Evolutionary conservation across 106 monocot genomes (phyloP).

Genomic region (Alisma plantagoaquatica): DNA sequence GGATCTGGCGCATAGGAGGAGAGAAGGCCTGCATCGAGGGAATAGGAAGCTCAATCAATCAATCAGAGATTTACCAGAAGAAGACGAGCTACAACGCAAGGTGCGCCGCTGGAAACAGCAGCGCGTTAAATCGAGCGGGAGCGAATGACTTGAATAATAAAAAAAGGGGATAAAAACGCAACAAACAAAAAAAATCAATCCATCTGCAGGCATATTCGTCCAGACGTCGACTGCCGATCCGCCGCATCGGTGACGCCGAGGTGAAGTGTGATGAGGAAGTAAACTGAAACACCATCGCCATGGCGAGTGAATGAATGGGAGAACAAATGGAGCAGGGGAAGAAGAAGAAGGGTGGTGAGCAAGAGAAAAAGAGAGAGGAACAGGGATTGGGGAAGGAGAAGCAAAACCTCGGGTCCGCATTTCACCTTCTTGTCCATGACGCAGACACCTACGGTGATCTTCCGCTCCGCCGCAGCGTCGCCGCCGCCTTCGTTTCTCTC

Average conservation of each 20-base stretch:
- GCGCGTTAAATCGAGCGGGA: too few species aligned
- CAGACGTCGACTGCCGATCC: too few species aligned
- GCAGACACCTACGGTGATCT: slow-evolving; percentile 40
- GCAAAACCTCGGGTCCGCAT: slow-evolving; percentile 26
- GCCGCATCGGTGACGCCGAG: too few species aligned
- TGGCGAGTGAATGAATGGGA: too few species aligned
- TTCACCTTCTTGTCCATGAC: slow-evolving; percentile 58
- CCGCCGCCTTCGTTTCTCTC: background rate
- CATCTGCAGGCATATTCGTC: background rate
- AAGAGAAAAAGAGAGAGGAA: background rate
- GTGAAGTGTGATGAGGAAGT: too few species aligned
- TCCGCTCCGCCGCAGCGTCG: slow-evolving; percentile 7
- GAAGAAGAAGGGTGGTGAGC: background rate
- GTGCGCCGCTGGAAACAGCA: too few species aligned
- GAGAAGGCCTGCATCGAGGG: slow-evolving; percentile 39
- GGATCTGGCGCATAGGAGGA: slow-evolving; percentile 84
- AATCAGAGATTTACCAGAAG: background rate
- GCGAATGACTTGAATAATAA: background rate
- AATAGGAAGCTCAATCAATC: background rate
- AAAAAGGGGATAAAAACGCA: background rate
- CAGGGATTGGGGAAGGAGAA: background rate
- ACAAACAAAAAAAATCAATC: background rate
- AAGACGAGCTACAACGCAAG: background rate
- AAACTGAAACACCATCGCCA: too few species aligned
- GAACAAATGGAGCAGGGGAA: background rate